Conservation (phyloP, 495 filamentous ascomycete species). For the Penicillium malachiteum region DNA sequence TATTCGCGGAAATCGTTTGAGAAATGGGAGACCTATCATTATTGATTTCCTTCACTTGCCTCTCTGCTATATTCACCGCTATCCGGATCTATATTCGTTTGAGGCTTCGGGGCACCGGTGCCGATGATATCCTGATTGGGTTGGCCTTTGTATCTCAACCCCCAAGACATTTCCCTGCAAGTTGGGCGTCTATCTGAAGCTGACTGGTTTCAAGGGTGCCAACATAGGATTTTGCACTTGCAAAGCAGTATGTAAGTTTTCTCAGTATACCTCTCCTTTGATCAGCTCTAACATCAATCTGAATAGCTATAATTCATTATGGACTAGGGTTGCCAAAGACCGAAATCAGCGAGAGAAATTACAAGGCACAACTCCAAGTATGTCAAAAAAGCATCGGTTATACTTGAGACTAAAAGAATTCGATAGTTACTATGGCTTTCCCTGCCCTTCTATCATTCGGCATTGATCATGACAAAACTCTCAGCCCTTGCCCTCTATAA, state of each 20-base stretch:
- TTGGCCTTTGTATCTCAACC: neutral
- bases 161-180: neutral
- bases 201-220: neutral
- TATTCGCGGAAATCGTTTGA: too few relatives aligned
- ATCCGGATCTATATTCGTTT: neutral
- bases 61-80: neutral
- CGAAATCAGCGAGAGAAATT: neutral
- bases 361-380: neutral
- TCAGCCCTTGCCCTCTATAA: neutral
- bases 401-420: neutral
- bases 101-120: neutral
- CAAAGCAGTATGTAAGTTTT: neutral
- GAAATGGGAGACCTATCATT: neutral
- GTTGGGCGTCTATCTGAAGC: neutral
- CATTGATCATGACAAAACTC: neutral
- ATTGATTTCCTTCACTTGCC: neutral
- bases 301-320: neutral
- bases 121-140: neutral
- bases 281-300: neutral
- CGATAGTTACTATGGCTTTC: neutral
- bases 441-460: neutral
- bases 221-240: neutral
- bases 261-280: neutral
- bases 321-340: neutral
- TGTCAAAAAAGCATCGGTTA: neutral